These are phyloP conservation scores for Polytolypa hystricis DNA, from an alignment of 2,329 filamentous ascomycete species.

Conservation along the genomic window DNA sequence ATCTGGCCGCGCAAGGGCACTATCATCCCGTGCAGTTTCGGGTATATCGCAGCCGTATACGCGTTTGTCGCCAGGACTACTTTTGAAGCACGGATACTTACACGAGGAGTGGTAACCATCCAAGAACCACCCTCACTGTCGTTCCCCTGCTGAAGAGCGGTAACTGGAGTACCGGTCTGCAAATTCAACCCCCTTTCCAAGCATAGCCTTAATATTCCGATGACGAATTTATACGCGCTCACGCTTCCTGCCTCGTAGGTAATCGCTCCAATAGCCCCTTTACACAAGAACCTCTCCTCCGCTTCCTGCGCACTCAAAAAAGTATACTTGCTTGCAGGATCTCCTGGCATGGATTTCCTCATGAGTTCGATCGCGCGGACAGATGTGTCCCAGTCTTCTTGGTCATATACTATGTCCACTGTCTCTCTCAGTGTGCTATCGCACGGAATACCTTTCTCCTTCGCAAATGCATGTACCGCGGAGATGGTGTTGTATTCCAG, in stretches of 20 bases:
- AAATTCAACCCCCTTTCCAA: slow-evolving; percentile 24
- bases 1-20: slow-evolving; percentile 43
- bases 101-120: slow-evolving; percentile 33
- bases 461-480: slow-evolving; percentile 45
- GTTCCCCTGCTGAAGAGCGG: slow-evolving; percentile 8
- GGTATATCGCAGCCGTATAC: slow-evolving; percentile 39
- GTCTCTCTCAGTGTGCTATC: slow-evolving; percentile 44
- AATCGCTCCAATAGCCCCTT: slow-evolving; percentile 37
- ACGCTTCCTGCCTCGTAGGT: slow-evolving; percentile 37
- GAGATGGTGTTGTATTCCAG: slow-evolving; percentile 45
- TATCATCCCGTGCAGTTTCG: slow-evolving; percentile 36
- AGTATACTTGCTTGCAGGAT: slow-evolving; percentile 34
- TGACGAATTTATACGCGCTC: slow-evolving; percentile 30
- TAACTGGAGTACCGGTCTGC: slow-evolving; percentile 21
- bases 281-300: slow-evolving; percentile 29
- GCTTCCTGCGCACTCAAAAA: slow-evolving; percentile 36
- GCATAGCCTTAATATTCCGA: slow-evolving; percentile 37
- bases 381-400: slow-evolving; percentile 30
- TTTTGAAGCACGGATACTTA: slow-evolving; percentile 30
- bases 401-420: slow-evolving; percentile 48
- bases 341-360: slow-evolving; percentile 34
- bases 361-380: slow-evolving; percentile 35
- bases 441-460: slow-evolving; percentile 37
- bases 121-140: background rate
- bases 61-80: slow-evolving; percentile 46